A percentile compares a stretch with the other conserved stretches of the same genome.
These are phyloP conservation scores for Phaeophleospora eucalypticola DNA, from an alignment of 2,329 filamentous ascomycete species.

Conservation along the genomic window DNA sequence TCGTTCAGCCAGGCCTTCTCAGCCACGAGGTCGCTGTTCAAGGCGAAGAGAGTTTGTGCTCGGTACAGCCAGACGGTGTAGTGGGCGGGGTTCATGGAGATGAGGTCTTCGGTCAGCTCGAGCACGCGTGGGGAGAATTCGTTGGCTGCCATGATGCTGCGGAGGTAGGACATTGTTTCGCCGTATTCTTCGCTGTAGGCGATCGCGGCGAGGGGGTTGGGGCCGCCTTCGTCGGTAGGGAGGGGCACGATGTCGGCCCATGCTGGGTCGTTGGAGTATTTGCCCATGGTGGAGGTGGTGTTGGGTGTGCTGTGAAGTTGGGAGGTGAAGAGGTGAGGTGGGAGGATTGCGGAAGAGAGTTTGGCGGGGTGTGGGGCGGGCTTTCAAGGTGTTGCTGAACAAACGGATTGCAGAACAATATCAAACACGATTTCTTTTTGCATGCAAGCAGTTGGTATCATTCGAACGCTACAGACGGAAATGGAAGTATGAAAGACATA, in stretches of 20 bases:
- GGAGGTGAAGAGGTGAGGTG: neutral
- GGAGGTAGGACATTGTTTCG: conserved; percentile 88
- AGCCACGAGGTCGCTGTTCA: conserved; percentile 60
- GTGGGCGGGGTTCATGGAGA: conserved; percentile 89
- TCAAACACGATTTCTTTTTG: too few species aligned
- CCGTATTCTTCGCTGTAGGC: conserved; percentile 85
- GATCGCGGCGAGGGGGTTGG: conserved; percentile 79
- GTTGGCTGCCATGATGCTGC: conserved; percentile 84
- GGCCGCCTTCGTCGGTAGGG: conserved; percentile 72
- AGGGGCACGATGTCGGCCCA: conserved; percentile 86
- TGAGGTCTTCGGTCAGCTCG: conserved; percentile 81
- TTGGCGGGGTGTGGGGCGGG: neutral
- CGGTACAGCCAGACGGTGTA: conserved; percentile 99
- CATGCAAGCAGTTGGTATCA: neutral
- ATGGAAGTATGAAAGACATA: neutral
- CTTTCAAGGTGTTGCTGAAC: neutral
- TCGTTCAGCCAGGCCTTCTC: conserved; percentile 85
- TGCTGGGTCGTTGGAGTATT: conserved; percentile 63
- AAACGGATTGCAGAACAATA: neutral
- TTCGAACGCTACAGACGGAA: neutral
- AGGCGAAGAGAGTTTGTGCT: conserved; percentile 67
- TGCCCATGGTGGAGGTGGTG: conserved; percentile 28
- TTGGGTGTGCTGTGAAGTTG: neutral
- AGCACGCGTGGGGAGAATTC: conserved; percentile 78
- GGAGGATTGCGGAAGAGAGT: neutral